Conservation (phyloP, 2,329 filamentous ascomycete species). For the Exophiala sp. region DNA sequence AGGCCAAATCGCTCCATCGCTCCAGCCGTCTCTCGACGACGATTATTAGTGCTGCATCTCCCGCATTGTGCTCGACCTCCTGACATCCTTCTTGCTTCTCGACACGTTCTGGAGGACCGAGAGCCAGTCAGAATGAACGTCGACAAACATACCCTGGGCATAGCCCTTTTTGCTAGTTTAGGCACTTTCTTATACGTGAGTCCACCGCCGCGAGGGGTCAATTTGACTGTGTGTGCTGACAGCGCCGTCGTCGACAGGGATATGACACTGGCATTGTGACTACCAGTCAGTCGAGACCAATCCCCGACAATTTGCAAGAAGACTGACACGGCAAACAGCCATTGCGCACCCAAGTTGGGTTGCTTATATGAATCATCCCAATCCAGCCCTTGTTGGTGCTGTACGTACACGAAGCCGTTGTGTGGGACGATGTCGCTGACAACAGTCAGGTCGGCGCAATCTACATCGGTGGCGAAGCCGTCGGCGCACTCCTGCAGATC, state of each 20-base stretch:
- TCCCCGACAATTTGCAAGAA: conserved; percentile 25
- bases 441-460: conserved; percentile 54
- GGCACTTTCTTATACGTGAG: conserved; percentile 1
- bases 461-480: conserved; percentile 58
- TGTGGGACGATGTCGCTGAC: not conserved
- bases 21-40: not conserved
- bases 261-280: conserved; percentile 60
- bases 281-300: conserved; percentile 44
- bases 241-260: conserved; percentile 38
- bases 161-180: not conserved
- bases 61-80: not conserved
- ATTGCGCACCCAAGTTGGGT: conserved; percentile 60
- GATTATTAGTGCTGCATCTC: not conserved
- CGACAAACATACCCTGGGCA: not conserved
- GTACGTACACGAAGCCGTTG: not conserved
- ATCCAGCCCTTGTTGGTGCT: conserved; percentile 11
- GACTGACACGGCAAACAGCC: conserved; percentile 31
- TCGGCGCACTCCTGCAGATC: conserved; percentile 53
- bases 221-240: not conserved
- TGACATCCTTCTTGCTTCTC: not conserved
- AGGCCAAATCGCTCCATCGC: not conserved
- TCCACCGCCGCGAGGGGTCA: not conserved
- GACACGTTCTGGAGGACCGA: not conserved
- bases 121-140: not conserved
- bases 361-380: conserved; percentile 55